Evolutionary conservation across 441 rosid species (phyloP).

Genomic region (Erodium texanum): DNA sequence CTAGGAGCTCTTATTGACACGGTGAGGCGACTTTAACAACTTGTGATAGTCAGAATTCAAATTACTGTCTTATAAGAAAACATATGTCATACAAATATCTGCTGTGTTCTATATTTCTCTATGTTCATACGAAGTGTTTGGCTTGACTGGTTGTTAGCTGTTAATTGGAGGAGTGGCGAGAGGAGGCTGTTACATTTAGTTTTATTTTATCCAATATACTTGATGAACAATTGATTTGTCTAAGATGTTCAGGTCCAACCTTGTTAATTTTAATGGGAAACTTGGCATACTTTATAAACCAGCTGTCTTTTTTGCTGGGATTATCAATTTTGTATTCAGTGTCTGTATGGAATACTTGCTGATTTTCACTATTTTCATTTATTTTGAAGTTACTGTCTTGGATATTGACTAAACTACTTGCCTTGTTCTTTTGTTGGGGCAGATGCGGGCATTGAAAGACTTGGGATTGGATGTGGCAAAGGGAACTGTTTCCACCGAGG

Average conservation of each 20-base stretch:
- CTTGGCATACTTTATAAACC: background rate
- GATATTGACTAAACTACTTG: background rate
- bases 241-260: background rate
- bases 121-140: background rate
- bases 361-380: background rate
- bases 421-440: slow-evolving; percentile 15
- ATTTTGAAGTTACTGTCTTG: background rate
- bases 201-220: background rate
- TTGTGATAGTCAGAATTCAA: background rate
- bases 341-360: background rate
- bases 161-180: background rate
- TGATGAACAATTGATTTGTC: background rate
- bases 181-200: background rate
- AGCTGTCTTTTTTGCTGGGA: background rate
- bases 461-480: slow-evolving; percentile 80
- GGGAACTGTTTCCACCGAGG: slow-evolving; percentile 75
- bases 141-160: background rate
- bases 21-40: slow-evolving; percentile 28
- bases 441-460: slow-evolving; percentile 82
- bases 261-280: background rate
- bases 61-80: background rate
- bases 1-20: slow-evolving; percentile 94
- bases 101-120: background rate
- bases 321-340: background rate
- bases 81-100: background rate